Conservation (phyloP, 495 filamentous ascomycete genomes). For the Penicillium verhagenii region DNA sequence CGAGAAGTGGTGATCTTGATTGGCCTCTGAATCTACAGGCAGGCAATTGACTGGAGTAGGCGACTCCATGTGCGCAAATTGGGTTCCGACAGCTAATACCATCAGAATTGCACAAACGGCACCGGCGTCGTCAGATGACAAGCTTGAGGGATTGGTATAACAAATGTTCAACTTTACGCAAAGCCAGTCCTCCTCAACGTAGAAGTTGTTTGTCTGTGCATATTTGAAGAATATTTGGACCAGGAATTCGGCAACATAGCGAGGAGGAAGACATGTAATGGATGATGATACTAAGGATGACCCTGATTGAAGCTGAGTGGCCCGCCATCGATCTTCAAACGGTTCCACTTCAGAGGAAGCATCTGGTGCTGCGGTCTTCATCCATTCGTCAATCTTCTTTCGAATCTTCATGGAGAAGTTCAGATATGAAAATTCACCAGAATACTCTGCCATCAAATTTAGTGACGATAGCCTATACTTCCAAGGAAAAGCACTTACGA, state of each 20-base stretch:
- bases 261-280: constrained; percentile 48
- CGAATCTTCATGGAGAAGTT: constrained; percentile 52
- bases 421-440: constrained; percentile 52
- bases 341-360: constrained; percentile 42
- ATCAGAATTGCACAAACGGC: constrained; percentile 49
- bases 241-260: constrained; percentile 51
- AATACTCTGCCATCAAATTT: constrained; percentile 40
- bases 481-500: constrained; percentile 26
- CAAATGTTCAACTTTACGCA: constrained; percentile 43
- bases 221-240: constrained; percentile 54
- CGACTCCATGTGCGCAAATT: constrained; percentile 54
- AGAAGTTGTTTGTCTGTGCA: constrained; percentile 53
- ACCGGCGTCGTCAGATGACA: constrained; percentile 46
- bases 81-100: constrained; percentile 53
- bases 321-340: constrained; percentile 50
- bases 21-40: constrained; percentile 24
- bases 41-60: constrained; percentile 41
- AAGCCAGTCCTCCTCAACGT: constrained; percentile 51
- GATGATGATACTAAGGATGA: constrained; percentile 40
- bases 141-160: constrained; percentile 41
- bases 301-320: constrained; percentile 48
- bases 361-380: constrained; percentile 43
- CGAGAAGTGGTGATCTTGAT: constrained; percentile 45
- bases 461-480: not conserved
- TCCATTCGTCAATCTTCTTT: constrained; percentile 50